phyloP scores from a whole-genome alignment of 2,329 filamentous ascomycete species.

The Herpotrichia juniperi region DNA sequence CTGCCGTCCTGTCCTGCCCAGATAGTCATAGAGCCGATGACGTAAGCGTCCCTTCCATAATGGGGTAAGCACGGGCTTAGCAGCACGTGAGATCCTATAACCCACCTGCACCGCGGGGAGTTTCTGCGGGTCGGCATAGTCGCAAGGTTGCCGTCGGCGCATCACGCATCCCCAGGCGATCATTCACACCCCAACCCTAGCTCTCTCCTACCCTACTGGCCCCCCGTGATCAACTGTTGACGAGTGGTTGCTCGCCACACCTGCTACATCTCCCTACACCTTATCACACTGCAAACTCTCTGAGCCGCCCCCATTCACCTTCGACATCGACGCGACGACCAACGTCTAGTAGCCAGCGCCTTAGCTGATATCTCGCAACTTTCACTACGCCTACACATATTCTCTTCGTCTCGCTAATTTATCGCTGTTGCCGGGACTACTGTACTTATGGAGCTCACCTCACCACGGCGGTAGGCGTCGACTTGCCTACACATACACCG shows the following conservation, averaged over 20 bases:
- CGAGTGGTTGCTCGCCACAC: slow-evolving; percentile 28
- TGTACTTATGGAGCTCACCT: slow-evolving; percentile 34
- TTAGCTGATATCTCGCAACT: neutral
- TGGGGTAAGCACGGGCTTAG: neutral
- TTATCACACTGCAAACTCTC: neutral
- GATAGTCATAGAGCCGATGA: neutral
- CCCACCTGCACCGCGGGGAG: neutral
- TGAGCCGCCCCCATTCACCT: slow-evolving; percentile 4
- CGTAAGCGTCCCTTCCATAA: neutral
- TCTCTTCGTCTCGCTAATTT: too few species aligned
- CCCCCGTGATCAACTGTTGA: slow-evolving; percentile 30
- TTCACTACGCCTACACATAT: neutral
- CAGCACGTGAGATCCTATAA: slow-evolving; percentile 2
- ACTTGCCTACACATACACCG: slow-evolving; percentile 22
- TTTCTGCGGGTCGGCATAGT: slow-evolving; percentile 2
- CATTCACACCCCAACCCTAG: slow-evolving; percentile 18
- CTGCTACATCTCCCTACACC: slow-evolving; percentile 1
- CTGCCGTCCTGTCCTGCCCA: neutral
- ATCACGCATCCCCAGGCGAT: slow-evolving; percentile 7
- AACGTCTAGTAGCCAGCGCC: neutral
- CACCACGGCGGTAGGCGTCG: slow-evolving; percentile 34
- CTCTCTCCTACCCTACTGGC: slow-evolving; percentile 14
- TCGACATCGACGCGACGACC: neutral
- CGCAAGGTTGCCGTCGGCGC: neutral
- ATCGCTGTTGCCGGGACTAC: slow-evolving; percentile 1